These are phyloP conservation scores for Hypoxylon trugodes DNA, from an alignment of 495 filamentous ascomycete species.

Conservation along the genomic window DNA sequence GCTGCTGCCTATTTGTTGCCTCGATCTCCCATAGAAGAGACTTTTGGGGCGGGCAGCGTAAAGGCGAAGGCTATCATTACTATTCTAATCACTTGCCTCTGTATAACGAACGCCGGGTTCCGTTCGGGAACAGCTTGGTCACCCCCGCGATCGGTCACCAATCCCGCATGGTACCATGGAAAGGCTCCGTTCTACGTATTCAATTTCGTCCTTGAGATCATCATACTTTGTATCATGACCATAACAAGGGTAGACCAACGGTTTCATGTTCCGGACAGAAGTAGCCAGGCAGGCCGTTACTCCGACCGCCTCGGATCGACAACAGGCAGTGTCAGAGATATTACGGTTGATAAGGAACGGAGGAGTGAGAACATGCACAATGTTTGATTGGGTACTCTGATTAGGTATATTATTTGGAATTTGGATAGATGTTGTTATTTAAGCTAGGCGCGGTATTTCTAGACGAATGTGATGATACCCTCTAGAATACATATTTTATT, in stretches of 20 bases:
- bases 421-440: neutral
- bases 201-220: constrained; percentile 75
- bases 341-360: constrained; percentile 9
- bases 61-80: constrained; percentile 69
- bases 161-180: constrained; percentile 74
- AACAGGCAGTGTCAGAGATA: constrained; percentile 1
- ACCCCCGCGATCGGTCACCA: constrained; percentile 53
- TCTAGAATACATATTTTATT: neutral
- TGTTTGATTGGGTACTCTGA: constrained; percentile 1
- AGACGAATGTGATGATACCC: constrained; percentile 16
- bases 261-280: constrained; percentile 71
- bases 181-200: constrained; percentile 83
- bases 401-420: neutral
- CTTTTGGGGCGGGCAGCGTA: constrained; percentile 75
- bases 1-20: constrained; percentile 59
- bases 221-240: constrained; percentile 70
- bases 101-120: constrained; percentile 74
- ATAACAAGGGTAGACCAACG: constrained; percentile 73
- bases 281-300: constrained; percentile 52
- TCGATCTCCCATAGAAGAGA: constrained; percentile 61
- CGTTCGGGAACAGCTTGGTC: constrained; percentile 67
- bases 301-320: constrained; percentile 28
- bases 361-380: constrained; percentile 8
- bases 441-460: neutral
- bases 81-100: constrained; percentile 56